Evolutionary conservation across 148 eudicot genomes (phyloP).

Genomic region (Euryodendron excelsum): DNA sequence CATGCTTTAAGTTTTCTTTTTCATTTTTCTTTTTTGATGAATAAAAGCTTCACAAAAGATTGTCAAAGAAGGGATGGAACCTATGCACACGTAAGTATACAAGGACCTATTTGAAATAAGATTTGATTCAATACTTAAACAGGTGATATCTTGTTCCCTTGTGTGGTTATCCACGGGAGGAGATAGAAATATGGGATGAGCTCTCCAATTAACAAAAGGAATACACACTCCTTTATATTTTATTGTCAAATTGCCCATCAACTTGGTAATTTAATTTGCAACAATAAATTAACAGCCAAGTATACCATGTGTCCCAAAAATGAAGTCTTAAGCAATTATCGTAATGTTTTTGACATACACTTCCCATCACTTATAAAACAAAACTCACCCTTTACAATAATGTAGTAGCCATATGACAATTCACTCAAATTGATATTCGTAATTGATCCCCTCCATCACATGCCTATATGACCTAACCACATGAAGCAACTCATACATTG

Average conservation of each 20-base stretch:
- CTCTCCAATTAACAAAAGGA: not conserved
- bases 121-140: not conserved
- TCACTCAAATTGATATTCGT: not conserved
- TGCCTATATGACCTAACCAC: not conserved
- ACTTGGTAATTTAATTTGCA: not conserved
- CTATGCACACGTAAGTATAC: not conserved
- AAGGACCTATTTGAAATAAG: not conserved
- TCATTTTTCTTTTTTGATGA: not conserved
- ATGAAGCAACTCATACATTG: not conserved
- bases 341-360: too few species aligned
- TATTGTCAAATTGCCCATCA: not conserved
- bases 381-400: not conserved
- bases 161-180: too few species aligned
- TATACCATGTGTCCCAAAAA: too few species aligned
- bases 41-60: not conserved
- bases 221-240: not conserved
- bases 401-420: not conserved
- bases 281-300: not conserved
- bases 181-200: not conserved
- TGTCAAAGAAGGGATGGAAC: not conserved
- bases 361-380: too few species aligned
- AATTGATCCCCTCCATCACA: too few species aligned
- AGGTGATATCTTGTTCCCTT: not conserved
- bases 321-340: too few species aligned
- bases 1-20: not conserved